Base-by-base conservation (phyloP, 306 rosid genomes). In the Delonix regia region DNA sequence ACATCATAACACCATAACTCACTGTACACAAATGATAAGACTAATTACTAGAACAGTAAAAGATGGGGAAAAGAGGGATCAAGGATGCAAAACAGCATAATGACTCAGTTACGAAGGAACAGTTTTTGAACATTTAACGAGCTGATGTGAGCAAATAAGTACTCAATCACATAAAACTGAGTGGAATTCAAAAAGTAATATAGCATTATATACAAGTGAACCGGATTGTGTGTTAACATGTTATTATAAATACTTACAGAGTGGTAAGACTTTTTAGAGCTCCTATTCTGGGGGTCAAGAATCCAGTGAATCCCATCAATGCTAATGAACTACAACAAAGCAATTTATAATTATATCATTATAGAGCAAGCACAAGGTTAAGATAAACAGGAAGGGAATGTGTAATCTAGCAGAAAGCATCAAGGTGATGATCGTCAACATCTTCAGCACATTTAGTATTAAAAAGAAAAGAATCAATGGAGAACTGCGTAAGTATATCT, bases 291-390 rank as follows among this genome's bases (percentile, higher is more conserved):
- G 98, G 93, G 53, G 91, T 89, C 89, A 96, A 84, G 70, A 61
- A 52, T 81, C 99, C 99, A 38, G 89, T 78, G 82, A 96, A 86
- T 62, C 98, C 97, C 93, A 96, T 89, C 28, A 84, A 51, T n/a
- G 96, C 85, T 83, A 96, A 82, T 75, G 96, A 88, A 83, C 99
- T 96, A 96, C 79, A 87, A 79, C 64, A 30, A 80, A 63, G 69
- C 59, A 76, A 82, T 41, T 77, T 49, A 71, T 30, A 49, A 42
- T 77, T 49, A 71, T 30, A 49, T 48, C 81, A 87, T 83, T 42
- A 79, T 21, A 66, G 30, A 71, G 28, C 69, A 80, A 61, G 38
- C 70, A 59, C n/a, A 39, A 36, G 61, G 15, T 69, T 25, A 71
- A 42, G 47, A 82, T 52, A 63, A 53, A 75, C 52, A 22, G 71